Conservation (phyloP, 2,329 filamentous ascomycete species). For the Penicillium sp. region DNA sequence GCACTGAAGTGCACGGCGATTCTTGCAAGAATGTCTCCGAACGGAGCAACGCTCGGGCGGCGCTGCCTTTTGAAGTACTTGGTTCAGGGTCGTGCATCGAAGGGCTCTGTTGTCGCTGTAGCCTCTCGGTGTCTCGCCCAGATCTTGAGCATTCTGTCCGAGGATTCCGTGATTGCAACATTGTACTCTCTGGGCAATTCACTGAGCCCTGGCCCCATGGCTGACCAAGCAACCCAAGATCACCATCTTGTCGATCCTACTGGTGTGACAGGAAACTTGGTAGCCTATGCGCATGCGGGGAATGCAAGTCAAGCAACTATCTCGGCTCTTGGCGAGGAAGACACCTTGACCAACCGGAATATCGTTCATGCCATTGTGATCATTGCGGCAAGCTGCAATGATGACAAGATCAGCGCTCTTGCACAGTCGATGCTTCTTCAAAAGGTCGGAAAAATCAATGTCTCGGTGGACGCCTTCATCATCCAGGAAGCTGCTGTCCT, state of each 20-base stretch:
- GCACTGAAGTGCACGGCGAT: conserved; percentile 81
- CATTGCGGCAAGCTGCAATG: conserved; percentile 78
- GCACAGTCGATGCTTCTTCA: conserved; percentile 96
- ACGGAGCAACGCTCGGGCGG: conserved; percentile 73
- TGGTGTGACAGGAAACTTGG: conserved; percentile 52
- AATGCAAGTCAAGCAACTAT: conserved; percentile 66
- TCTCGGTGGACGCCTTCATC: conserved; percentile 78
- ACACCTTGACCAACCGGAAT: conserved; percentile 75
- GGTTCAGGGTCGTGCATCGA: conserved; percentile 72
- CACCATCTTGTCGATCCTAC: conserved; percentile 37
- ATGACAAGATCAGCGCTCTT: conserved; percentile 89
- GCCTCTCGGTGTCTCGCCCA: conserved; percentile 85
- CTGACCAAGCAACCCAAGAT: conserved; percentile 48
- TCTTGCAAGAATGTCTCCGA: conserved; percentile 72
- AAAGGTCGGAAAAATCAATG: conserved; percentile 84
- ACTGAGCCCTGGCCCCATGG: conserved; percentile 68
- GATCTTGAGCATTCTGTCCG: conserved; percentile 77
- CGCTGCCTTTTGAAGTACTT: conserved; percentile 82
- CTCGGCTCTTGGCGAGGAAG: conserved; percentile 72
- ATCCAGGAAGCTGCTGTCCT: conserved; percentile 79
- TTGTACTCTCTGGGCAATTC: conserved; percentile 97
- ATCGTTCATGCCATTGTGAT: conserved; percentile 94
- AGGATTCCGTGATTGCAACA: conserved; percentile 92
- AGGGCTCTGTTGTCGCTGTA: conserved; percentile 67
- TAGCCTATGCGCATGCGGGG: conserved; percentile 33